Base-by-base conservation (phyloP, 345 rosid species). In the Sonneratia alba region DNA sequence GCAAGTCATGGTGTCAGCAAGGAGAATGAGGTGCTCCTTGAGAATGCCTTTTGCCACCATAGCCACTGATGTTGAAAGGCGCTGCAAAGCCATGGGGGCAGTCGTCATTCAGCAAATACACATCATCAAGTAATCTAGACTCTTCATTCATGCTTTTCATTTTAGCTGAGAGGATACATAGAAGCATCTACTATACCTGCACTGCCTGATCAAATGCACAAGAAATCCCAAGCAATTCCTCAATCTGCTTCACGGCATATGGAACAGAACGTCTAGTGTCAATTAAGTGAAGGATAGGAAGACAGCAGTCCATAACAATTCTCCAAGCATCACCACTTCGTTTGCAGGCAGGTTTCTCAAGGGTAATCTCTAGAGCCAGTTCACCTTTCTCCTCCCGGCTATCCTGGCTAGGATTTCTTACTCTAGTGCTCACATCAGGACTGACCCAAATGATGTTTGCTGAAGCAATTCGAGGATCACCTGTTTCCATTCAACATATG, bases 321-420 rank as follows among this genome's bases (percentile, higher is more conserved):
- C 99, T 90, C 99, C 99, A 95, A 13, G 97, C 96, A 88, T 90
- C 99, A 57, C 97, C 98, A 73, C 88, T 87, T 79, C 79, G 78
- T 78, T 89, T 92, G 69, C 90, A 91, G 63, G 75, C 90, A 22
- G 91, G 78, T 70, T 92, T 92, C 73, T 90, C 92, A 69, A 92
- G 78, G 65, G 86, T 82, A 76, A 92, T 75, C 22, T 95, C 96
- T 76, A 95, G 68, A 22, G 89, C 98, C 80, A 88, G 72, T 79
- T 87, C 98, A 72, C 97, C 97, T 71, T 82, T 81, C 71, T 72
- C 85, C 45, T 56, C 76, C 71, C 73, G 79, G 77, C 81, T 79
- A 64, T 56, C 76, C 71, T 71, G 79, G 77, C 81, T 79, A 64
- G 86, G 83, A 71, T 79, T 91, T 73, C 85, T 84, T 73, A 87